These are phyloP conservation scores for Barbatosphaeria neglecta DNA, from an alignment of 495 filamentous ascomycete genomes.

Conservation along the genomic window DNA sequence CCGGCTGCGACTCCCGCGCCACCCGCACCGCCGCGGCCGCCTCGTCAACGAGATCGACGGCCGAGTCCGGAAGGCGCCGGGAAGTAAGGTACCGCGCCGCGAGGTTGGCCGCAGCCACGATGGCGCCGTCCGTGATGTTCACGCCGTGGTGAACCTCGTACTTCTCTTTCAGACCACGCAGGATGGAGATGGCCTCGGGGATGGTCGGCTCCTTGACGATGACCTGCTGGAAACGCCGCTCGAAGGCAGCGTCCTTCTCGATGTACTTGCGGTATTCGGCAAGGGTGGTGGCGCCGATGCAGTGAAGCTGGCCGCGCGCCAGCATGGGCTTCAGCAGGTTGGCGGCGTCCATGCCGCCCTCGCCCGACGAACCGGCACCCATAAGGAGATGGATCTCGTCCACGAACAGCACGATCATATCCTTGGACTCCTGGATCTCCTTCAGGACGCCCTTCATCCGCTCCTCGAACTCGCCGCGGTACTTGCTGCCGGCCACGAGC, in stretches of 20 bases:
- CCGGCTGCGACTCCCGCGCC: slow-evolving; percentile 88
- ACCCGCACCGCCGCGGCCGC: slow-evolving; percentile 91
- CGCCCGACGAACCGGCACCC: slow-evolving; percentile 86
- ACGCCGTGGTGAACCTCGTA: slow-evolving; percentile 98
- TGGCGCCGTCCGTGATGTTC: slow-evolving; percentile 83
- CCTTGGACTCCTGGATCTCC: slow-evolving; percentile 91
- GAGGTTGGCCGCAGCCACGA: slow-evolving; percentile 79
- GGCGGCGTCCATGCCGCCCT: slow-evolving; percentile 97
- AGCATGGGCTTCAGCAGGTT: slow-evolving; percentile 97
- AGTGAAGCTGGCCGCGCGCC: slow-evolving; percentile 90
- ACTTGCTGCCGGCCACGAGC: slow-evolving; percentile 93
- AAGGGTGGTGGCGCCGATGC: slow-evolving; percentile 91
- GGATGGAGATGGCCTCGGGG: slow-evolving; percentile 86
- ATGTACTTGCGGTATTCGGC: slow-evolving; percentile 97
- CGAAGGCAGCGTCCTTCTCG: slow-evolving; percentile 95
- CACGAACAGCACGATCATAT: slow-evolving; percentile 94
- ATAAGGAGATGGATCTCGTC: slow-evolving; percentile 98
- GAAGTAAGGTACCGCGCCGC: slow-evolving; percentile 86
- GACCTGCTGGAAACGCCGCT: slow-evolving; percentile 96
- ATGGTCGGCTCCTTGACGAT: slow-evolving; percentile 86
- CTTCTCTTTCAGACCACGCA: slow-evolving; percentile 90
- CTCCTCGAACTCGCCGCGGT: slow-evolving; percentile 95
- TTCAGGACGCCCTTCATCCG: slow-evolving; percentile 98
- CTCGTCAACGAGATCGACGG: slow-evolving; percentile 92
- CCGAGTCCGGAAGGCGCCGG: slow-evolving; percentile 86